Evolutionary conservation across 371 early-diverging fungal genomes (phyloP).

Genomic region (Blyttiomyces sp.): DNA sequence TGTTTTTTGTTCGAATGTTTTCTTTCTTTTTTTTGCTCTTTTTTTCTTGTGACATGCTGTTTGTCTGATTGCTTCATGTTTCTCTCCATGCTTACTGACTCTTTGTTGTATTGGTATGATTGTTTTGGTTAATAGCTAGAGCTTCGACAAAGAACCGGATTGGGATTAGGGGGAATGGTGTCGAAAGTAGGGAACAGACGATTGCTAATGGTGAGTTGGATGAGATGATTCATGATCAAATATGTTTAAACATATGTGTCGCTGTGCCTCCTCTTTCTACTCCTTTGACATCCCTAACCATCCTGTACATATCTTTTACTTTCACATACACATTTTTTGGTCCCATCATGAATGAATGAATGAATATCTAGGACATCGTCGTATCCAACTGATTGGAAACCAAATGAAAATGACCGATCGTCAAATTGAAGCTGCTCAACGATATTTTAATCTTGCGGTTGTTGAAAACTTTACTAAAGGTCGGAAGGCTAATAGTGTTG

Average conservation of each 20-base stretch:
- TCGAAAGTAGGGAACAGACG: slow-evolving; percentile 28
- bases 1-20: background rate
- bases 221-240: no score
- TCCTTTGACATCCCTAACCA: no score
- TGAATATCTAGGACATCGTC: slow-evolving; percentile 36
- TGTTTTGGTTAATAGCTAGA: background rate
- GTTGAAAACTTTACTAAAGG: slow-evolving; percentile 92
- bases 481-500: slow-evolving; percentile 78
- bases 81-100: background rate
- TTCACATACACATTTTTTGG: no score
- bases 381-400: slow-evolving; percentile 32
- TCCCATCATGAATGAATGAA: no score
- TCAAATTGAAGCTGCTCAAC: slow-evolving; percentile 83
- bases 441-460: slow-evolving; percentile 92
- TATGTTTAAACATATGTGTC: no score
- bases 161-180: no score
- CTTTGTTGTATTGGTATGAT: background rate
- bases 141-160: background rate
- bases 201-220: slow-evolving; percentile 24
- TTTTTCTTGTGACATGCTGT: no score
- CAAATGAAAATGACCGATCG: slow-evolving; percentile 62
- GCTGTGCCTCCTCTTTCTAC: no score
- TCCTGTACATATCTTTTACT: no score
- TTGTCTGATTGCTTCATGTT: background rate
- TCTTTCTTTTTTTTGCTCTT: background rate